A percentile compares a stretch with the other conserved stretches of the same genome.
These are phyloP conservation scores for Echites panduratus DNA, from an alignment of 257 asterid genomes.

Conservation along the genomic window DNA sequence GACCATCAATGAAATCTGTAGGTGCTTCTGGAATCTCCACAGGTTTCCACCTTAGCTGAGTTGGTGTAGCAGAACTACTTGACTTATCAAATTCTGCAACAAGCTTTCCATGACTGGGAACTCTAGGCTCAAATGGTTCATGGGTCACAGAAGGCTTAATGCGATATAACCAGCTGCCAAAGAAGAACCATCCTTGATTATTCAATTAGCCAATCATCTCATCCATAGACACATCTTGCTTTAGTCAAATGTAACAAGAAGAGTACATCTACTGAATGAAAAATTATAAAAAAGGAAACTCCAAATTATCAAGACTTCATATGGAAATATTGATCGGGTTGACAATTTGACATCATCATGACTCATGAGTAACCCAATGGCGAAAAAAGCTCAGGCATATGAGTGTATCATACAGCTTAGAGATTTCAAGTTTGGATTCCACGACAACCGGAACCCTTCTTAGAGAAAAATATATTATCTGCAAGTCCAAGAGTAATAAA, in stretches of 20 bases:
- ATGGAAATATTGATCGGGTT: not conserved
- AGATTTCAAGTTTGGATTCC: not conserved
- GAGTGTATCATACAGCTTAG: not conserved
- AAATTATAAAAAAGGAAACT: not conserved
- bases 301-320: not conserved
- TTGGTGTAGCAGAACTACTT: conserved; percentile 81
- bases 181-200: not conserved
- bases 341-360: not conserved
- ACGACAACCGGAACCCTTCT: not conserved
- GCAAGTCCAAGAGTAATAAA: not conserved
- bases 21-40: conserved; percentile 58
- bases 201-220: not conserved
- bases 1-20: conserved; percentile 75
- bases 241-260: not conserved
- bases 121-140: conserved; percentile 78
- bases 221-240: not conserved
- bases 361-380: too few relatives aligned
- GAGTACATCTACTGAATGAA: not conserved
- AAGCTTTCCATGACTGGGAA: conserved; percentile 66
- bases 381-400: not conserved
- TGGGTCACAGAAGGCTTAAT: conserved; percentile 93
- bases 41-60: conserved; percentile 93
- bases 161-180: conserved; percentile 82
- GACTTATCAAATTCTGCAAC: conserved; percentile 77
- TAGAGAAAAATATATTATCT: not conserved